These are phyloP conservation scores for Quercus engelmannii DNA, from an alignment of 306 rosid genomes.

Conservation along the genomic window DNA sequence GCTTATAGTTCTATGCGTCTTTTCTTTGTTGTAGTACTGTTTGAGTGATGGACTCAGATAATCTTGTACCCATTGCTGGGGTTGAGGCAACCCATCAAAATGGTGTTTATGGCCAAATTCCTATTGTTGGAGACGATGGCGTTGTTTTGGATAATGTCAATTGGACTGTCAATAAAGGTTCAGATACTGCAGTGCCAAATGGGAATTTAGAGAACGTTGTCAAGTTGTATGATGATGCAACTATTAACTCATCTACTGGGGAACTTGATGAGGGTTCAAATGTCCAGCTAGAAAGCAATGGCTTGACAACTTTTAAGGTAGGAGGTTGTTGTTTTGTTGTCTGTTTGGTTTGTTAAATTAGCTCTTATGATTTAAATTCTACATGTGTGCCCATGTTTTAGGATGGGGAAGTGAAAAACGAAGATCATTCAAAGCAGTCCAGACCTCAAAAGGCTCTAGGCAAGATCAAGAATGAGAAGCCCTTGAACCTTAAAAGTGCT, in stretches of 20 bases:
- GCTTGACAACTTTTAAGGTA: slow-evolving; percentile 55
- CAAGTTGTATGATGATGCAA: slow-evolving; percentile 36
- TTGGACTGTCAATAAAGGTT: slow-evolving; percentile 11
- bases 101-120: slow-evolving; percentile 42
- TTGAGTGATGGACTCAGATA: slow-evolving; percentile 62
- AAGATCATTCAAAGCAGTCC: slow-evolving; percentile 31
- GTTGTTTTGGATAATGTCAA: slow-evolving; percentile 33
- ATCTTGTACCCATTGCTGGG: slow-evolving; percentile 40
- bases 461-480: slow-evolving; percentile 54
- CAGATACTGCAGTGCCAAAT: slow-evolving; percentile 35
- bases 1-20: slow-evolving; percentile 5
- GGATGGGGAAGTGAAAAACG: slow-evolving; percentile 47
- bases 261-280: slow-evolving; percentile 46
- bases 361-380: slow-evolving; percentile 20
- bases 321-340: background rate
- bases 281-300: slow-evolving; percentile 30
- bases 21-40: slow-evolving; percentile 38
- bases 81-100: slow-evolving; percentile 53
- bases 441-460: slow-evolving; percentile 45
- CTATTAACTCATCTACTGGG: slow-evolving; percentile 31
- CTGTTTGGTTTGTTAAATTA: slow-evolving; percentile 1
- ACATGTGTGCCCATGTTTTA: slow-evolving; percentile 24
- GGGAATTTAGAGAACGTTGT: slow-evolving; percentile 36
- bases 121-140: slow-evolving; percentile 28
- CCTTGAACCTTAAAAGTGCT: slow-evolving; percentile 33